Percentiles rank a stretch among this genome's conserved stretches.
phyloP scores from a whole-genome alignment of 495 filamentous ascomycete species.

The Cercophora sp. region DNA sequence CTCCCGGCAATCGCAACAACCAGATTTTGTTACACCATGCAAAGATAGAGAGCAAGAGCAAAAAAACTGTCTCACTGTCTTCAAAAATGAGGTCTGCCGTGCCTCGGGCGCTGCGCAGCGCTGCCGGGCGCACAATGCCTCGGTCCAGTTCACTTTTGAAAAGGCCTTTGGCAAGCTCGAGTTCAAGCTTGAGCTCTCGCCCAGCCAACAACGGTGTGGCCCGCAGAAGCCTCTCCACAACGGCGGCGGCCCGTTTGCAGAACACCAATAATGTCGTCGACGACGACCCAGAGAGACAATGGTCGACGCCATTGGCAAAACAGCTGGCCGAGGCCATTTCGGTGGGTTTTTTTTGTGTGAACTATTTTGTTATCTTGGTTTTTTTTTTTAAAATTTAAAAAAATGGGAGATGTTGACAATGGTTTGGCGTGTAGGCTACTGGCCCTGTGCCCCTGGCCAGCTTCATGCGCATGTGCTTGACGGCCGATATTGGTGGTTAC shows the following conservation, averaged over 20 bases:
- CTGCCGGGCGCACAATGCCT: constrained; percentile 12
- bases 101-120: constrained; percentile 18
- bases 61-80: no score
- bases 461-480: constrained; percentile 98
- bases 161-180: constrained; percentile 6
- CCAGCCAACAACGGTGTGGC: constrained; percentile 1
- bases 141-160: neutral
- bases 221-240: constrained; percentile 15
- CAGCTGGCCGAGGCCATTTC: constrained; percentile 78
- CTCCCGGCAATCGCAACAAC: neutral
- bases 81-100: constrained; percentile 22
- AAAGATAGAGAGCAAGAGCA: no score
- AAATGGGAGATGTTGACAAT: no score
- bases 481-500: constrained; percentile 85
- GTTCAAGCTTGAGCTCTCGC: constrained; percentile 3
- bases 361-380: no score
- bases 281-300: constrained; percentile 47
- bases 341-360: constrained; percentile 52
- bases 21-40: no score
- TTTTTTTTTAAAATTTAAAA: no score
- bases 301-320: constrained; percentile 89
- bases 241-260: no score
- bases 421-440: constrained; percentile 55
- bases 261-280: no score
- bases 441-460: constrained; percentile 87